A percentile compares a stretch with the other conserved stretches of the same genome.
These are phyloP conservation scores for Pulveroboletus sp. DNA, from an alignment of 768 basidiomycete genomes.

Conservation along the genomic window DNA sequence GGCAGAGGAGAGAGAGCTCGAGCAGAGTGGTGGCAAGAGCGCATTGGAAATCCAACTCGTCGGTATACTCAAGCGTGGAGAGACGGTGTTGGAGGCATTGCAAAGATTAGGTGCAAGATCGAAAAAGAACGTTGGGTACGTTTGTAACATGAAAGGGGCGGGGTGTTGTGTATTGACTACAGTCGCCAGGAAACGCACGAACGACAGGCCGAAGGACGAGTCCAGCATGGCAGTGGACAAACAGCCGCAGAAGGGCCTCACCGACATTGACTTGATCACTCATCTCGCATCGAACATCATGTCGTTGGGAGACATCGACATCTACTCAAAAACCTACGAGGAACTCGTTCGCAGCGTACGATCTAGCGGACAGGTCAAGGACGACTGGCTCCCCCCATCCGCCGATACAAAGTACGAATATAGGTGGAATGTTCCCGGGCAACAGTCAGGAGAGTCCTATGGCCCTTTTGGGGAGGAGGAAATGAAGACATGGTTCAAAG, in stretches of 20 bases:
- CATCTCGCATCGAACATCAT: constrained; percentile 86
- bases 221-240: constrained; percentile 53
- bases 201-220: constrained; percentile 30
- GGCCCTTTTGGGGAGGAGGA: constrained; percentile 82
- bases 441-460: constrained; percentile 51
- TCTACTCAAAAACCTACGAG: constrained; percentile 84
- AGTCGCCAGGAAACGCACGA: constrained; percentile 26
- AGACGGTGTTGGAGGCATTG: constrained; percentile 85
- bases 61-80: constrained; percentile 77
- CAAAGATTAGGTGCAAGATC: constrained; percentile 73
- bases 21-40: constrained; percentile 61
- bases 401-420: constrained; percentile 79
- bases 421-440: constrained; percentile 64
- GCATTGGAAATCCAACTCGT: constrained; percentile 67
- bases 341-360: constrained; percentile 76
- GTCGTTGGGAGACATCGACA: constrained; percentile 79
- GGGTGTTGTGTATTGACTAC: background rate
- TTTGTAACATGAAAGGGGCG: background rate
- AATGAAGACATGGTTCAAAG: constrained; percentile 74
- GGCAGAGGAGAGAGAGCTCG: constrained; percentile 71
- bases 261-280: constrained; percentile 75
- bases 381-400: constrained; percentile 71
- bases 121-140: constrained; percentile 41
- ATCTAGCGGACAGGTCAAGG: constrained; percentile 62
- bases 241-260: constrained; percentile 30